A percentile compares a stretch with the other conserved stretches of the same genome.
Conservation (phyloP, 2,329 filamentous ascomycete species). For the Fusarium metavorans region DNA sequence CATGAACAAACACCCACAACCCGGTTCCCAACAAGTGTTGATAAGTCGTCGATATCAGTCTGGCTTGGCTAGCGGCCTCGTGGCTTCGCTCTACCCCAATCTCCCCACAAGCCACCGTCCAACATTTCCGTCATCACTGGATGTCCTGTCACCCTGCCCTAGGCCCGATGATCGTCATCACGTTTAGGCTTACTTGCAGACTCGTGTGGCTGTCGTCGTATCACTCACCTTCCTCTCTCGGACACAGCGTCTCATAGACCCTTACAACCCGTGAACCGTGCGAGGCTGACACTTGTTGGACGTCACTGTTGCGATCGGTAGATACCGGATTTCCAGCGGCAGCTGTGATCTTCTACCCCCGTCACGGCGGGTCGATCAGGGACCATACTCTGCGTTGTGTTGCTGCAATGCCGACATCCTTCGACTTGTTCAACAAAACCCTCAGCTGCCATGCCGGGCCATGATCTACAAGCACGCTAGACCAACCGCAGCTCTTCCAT, state of each 20-base stretch:
- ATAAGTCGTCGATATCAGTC: background rate
- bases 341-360: conserved; percentile 7
- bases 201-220: conserved; percentile 3
- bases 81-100: conserved; percentile 14
- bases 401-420: conserved; percentile 12
- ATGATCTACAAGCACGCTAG: conserved; percentile 29
- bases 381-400: conserved; percentile 24
- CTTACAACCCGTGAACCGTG: conserved; percentile 10
- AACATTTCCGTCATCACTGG: background rate
- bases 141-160: conserved; percentile 16
- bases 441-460: conserved; percentile 21
- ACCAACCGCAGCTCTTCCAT: conserved; percentile 58
- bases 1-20: background rate
- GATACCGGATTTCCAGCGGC: conserved; percentile 8
- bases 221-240: conserved; percentile 34
- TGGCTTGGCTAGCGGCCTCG: background rate
- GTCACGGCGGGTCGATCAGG: conserved; percentile 35
- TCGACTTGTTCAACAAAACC: conserved; percentile 7
- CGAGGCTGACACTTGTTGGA: conserved; percentile 5
- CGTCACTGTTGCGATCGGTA: conserved; percentile 9
- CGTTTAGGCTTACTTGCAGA: conserved; percentile 3
- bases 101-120: conserved; percentile 9
- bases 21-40: background rate
- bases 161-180: background rate
- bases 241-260: conserved; percentile 11